Percentiles rank a stretch among this genome's conserved stretches.
Evolutionary conservation across 805 yeast genomes (phyloP).

Genomic region (Candida chilensis): DNA sequence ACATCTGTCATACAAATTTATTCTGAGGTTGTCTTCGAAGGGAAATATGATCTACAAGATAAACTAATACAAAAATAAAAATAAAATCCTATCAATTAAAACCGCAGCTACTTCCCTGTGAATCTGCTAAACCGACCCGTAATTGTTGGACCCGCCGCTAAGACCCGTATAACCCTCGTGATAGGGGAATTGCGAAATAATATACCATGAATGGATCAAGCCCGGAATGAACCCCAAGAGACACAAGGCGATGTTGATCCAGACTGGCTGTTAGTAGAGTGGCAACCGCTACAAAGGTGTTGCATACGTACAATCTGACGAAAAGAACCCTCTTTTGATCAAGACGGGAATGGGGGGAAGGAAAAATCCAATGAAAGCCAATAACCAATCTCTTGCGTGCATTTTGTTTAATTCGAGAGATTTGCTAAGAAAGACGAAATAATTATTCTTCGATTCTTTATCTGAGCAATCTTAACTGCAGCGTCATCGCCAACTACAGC

Average conservation of each 20-base stretch:
- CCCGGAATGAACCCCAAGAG: conserved; percentile 72
- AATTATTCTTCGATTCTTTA: too few relatives aligned
- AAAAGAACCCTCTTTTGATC: conserved; percentile 62
- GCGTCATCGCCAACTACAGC: too few relatives aligned
- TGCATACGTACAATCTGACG: conserved; percentile 39
- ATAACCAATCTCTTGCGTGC: conserved; percentile 48
- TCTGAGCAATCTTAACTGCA: too few relatives aligned
- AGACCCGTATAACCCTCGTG: conserved; percentile 14
- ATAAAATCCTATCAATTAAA: too few relatives aligned
- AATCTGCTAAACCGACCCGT: too few relatives aligned
- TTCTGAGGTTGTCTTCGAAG: too few relatives aligned
- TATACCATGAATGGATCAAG: conserved; percentile 67
- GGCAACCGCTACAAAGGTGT: background rate
- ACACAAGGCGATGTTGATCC: conserved; percentile 66
- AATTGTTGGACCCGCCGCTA: conserved; percentile 14
- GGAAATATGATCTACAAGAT: too few relatives aligned
- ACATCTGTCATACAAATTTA: too few relatives aligned
- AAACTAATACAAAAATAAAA: too few relatives aligned
- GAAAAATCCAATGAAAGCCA: conserved; percentile 60
- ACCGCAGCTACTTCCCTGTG: too few relatives aligned
- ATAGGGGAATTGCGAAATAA: conserved; percentile 64
- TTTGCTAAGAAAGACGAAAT: too few relatives aligned
- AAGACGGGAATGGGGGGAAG: conserved; percentile 78
- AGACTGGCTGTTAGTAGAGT: conserved; percentile 5
- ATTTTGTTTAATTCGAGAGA: conserved; percentile 8